Percentiles rank a stretch among this genome's conserved stretches.
phyloP scores from a whole-genome alignment of 2,329 filamentous ascomycete species.

The Alternaria brassicae region DNA sequence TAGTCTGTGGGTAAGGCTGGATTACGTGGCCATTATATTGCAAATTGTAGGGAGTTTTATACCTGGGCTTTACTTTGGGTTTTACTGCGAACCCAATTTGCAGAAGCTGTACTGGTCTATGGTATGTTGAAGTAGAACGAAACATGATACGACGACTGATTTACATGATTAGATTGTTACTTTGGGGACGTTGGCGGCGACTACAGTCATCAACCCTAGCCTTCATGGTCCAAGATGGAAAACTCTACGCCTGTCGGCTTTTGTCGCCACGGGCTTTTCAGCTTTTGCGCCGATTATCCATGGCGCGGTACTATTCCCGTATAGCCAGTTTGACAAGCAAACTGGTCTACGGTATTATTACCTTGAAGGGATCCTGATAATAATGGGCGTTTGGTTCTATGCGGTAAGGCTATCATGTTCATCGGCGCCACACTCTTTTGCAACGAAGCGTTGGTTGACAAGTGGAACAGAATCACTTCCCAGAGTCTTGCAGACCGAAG shows the following conservation, averaged over 20 bases:
- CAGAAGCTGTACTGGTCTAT: constrained; percentile 52
- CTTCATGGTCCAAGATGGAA: constrained; percentile 85
- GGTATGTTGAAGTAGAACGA: constrained; percentile 30
- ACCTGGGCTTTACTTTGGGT: constrained; percentile 71
- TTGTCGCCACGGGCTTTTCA: constrained; percentile 84
- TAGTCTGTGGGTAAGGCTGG: constrained; percentile 83
- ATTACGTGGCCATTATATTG: constrained; percentile 89
- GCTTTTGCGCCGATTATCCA: constrained; percentile 84
- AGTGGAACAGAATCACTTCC: constrained; percentile 68
- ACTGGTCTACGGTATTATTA: constrained; percentile 59
- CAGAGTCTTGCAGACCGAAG: constrained; percentile 78
- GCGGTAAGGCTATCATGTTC: constrained; percentile 74
- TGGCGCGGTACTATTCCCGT: constrained; percentile 63
- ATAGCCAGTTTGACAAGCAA: constrained; percentile 68
- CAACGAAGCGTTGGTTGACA: constrained; percentile 70
- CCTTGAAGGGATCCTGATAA: constrained; percentile 46
- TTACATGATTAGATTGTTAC: background rate
- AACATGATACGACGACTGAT: background rate
- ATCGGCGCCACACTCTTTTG: constrained; percentile 62
- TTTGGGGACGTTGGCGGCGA: constrained; percentile 71
- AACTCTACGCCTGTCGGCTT: constrained; percentile 84
- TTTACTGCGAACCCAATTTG: constrained; percentile 48
- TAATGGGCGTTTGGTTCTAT: constrained; percentile 77
- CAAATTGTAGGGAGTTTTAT: constrained; percentile 89
- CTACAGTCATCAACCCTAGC: constrained; percentile 77